These are phyloP conservation scores for Pleurozium schreberi DNA, from an alignment of 225 moss, liverwort and hornwort genomes.

Conservation along the genomic window DNA sequence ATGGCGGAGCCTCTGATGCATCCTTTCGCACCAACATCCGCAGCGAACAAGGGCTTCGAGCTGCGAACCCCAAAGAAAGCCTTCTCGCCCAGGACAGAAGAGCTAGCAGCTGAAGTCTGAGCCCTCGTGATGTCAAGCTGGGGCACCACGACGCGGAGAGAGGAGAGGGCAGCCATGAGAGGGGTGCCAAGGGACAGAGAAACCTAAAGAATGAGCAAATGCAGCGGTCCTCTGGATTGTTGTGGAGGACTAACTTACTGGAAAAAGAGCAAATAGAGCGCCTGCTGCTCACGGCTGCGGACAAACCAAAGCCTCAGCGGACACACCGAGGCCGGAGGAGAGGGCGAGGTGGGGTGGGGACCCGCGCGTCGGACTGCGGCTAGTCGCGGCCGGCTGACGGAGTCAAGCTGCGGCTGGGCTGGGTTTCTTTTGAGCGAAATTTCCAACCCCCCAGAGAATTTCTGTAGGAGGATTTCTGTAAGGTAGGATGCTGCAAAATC, in stretches of 20 bases:
- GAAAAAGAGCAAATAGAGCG: not conserved
- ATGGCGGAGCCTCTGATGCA: not conserved
- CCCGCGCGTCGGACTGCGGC: not conserved
- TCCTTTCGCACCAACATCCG: not conserved
- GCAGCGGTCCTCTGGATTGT: not conserved
- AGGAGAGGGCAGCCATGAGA: conserved; percentile 20
- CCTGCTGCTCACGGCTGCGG: not conserved
- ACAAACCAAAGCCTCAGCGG: not conserved
- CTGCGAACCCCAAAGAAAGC: conserved; percentile 2
- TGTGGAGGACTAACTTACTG: not conserved
- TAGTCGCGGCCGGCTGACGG: not conserved
- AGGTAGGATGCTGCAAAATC: too few species aligned
- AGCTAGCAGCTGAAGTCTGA: not conserved
- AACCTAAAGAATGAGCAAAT: not conserved
- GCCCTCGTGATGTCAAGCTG: conserved; percentile 3
- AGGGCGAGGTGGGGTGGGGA: not conserved
- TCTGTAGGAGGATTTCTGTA: too few species aligned
- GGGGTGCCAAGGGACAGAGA: not conserved
- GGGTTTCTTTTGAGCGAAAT: not conserved
- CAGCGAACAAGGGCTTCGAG: not conserved
- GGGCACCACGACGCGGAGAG: conserved; percentile 14
- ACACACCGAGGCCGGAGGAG: not conserved
- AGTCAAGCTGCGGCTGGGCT: not conserved
- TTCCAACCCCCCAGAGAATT: not conserved
- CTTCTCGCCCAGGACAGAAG: not conserved